Evolutionary conservation across 306 rosid genomes (phyloP).

Genomic region (Parietaria judaica): DNA sequence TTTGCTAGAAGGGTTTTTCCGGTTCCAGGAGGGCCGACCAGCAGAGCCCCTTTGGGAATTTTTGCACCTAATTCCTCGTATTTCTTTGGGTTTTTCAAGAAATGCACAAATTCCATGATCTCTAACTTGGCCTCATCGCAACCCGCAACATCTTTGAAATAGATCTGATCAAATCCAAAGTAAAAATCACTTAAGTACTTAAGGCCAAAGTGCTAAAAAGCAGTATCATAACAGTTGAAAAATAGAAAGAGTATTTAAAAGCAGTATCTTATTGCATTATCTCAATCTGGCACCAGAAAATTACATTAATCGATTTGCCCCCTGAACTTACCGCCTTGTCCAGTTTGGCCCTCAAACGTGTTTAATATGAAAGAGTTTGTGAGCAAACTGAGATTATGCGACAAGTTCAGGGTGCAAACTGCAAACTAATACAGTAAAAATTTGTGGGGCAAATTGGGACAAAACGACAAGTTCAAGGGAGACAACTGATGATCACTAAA

Average conservation of each 20-base stretch:
- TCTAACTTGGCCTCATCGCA: constrained; percentile 97
- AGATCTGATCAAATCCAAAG: constrained; percentile 38
- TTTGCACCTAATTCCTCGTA: constrained; percentile 94
- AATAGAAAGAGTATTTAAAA: not conserved
- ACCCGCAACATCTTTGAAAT: constrained; percentile 93
- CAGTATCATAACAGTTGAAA: not conserved
- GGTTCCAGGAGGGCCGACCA: constrained; percentile 97
- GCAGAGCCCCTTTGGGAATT: constrained; percentile 93
- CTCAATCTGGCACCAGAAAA: too few relatives aligned
- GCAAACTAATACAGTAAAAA: too few relatives aligned
- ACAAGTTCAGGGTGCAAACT: too few relatives aligned
- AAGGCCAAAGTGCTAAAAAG: constrained; percentile 3
- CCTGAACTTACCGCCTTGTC: too few relatives aligned
- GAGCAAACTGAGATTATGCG: too few relatives aligned
- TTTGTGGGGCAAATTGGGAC: too few relatives aligned
- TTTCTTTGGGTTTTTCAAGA: constrained; percentile 84
- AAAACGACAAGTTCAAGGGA: too few relatives aligned
- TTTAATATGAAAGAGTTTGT: too few relatives aligned
- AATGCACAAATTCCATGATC: constrained; percentile 96
- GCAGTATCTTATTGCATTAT: not conserved
- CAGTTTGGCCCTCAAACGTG: too few relatives aligned
- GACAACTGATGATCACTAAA: not conserved
- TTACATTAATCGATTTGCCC: too few relatives aligned
- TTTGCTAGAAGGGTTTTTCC: constrained; percentile 96
- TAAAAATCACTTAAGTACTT: constrained; percentile 4